phyloP scores from a whole-genome alignment of 495 filamentous ascomycete genomes.

The Cladorrhinum samala region DNA sequence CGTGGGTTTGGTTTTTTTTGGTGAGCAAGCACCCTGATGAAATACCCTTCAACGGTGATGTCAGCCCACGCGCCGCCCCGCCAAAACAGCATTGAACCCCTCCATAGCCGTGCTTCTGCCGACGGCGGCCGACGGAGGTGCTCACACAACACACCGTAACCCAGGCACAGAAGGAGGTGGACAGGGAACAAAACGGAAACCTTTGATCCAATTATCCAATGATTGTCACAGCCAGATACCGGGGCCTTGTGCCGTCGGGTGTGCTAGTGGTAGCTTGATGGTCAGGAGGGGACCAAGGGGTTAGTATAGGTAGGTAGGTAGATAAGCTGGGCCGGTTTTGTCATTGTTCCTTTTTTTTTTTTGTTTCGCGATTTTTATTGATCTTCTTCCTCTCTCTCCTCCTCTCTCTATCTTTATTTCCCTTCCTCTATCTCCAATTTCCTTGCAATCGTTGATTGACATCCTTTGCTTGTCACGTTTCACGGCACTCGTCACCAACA shows the following conservation, averaged over 20 bases:
- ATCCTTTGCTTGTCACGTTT: not conserved
- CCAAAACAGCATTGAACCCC: constrained; percentile 1
- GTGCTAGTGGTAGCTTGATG: not conserved
- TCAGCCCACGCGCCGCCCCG: constrained; percentile 10
- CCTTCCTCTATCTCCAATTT: not conserved
- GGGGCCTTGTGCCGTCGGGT: constrained; percentile 5
- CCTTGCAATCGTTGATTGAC: not conserved
- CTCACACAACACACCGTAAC: not conserved
- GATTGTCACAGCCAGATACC: not conserved
- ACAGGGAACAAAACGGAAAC: too few relatives aligned
- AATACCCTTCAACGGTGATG: constrained; percentile 13
- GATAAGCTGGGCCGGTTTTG: not conserved
- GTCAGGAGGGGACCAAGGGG: not conserved
- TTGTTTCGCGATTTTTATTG: not conserved
- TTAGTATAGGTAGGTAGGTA: not conserved
- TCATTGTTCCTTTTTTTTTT: not conserved
- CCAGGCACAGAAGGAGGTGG: too few relatives aligned
- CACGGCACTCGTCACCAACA: not conserved
- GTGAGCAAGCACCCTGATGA: too few relatives aligned
- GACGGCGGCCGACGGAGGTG: constrained; percentile 25
- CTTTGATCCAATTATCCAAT: not conserved
- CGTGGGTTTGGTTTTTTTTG: not conserved
- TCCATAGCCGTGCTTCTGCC: constrained; percentile 25
- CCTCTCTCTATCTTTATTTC: not conserved
- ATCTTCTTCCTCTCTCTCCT: not conserved